A percentile compares a stretch with the other conserved stretches of the same genome.
Evolutionary conservation across 192 early-diverging fungal genomes (phyloP).

Genomic region (Coemansia reversa): DNA sequence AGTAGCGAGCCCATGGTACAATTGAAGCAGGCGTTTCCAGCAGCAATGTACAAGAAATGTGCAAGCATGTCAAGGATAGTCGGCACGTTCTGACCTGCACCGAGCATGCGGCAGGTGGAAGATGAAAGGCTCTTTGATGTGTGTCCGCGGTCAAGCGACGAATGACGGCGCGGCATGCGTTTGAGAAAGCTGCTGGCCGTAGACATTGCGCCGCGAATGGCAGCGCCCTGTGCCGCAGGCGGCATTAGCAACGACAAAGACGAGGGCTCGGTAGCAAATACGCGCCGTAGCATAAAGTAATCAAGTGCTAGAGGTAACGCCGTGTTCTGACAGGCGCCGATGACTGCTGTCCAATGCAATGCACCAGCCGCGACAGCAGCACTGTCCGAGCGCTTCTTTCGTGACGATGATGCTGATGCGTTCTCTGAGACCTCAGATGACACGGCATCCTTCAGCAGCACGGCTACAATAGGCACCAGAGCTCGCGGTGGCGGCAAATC

Average conservation of each 20-base stretch:
- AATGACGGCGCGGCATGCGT: conserved; percentile 49
- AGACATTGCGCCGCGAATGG: conserved; percentile 17
- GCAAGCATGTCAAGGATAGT: conserved; percentile 40
- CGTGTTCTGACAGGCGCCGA: conserved; percentile 24
- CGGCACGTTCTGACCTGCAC: conserved; percentile 9
- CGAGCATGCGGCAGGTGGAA: conserved; percentile 26
- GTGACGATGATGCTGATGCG: not conserved
- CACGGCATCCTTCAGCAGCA: conserved; percentile 50
- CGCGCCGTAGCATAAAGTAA: conserved; percentile 45
- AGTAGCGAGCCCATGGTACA: conserved; percentile 43
- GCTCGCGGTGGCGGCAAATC: conserved; percentile 42
- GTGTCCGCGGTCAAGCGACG: conserved; percentile 14
- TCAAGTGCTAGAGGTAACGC: conserved; percentile 38
- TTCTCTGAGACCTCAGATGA: conserved; percentile 21
- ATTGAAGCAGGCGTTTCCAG: conserved; percentile 32
- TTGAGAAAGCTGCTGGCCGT: conserved; percentile 33
- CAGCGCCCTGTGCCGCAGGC: conserved; percentile 5
- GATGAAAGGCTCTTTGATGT: conserved; percentile 25
- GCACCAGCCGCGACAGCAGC: not conserved
- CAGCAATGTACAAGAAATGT: conserved; percentile 32
- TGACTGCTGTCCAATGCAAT: conserved; percentile 20
- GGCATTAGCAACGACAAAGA: conserved; percentile 19
- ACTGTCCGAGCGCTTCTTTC: not conserved
- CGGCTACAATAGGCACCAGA: conserved; percentile 51
- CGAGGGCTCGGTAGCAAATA: conserved; percentile 45